These are phyloP conservation scores for Zasmidium citrigriseum DNA, from an alignment of 2,329 filamentous ascomycete species.

Conservation along the genomic window DNA sequence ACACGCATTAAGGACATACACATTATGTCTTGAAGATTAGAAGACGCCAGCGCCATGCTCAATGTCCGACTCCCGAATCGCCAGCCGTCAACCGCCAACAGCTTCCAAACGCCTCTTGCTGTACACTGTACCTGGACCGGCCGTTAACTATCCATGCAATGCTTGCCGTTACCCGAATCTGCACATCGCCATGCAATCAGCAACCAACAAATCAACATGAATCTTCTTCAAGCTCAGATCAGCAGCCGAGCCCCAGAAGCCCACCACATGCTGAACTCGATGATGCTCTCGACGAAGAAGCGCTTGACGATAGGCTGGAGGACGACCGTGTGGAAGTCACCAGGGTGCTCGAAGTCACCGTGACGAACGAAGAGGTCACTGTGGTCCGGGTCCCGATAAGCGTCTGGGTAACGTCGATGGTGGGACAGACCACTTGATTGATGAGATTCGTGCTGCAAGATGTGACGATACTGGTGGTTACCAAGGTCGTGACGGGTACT, in stretches of 20 bases:
- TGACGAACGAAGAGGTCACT: neutral
- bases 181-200: neutral
- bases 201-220: neutral
- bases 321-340: neutral
- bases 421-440: neutral
- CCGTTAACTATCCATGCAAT: neutral
- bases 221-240: no score
- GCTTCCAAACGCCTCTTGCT: neutral
- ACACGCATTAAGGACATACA: neutral
- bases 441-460: conserved; percentile 18
- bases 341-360: neutral
- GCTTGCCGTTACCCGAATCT: neutral
- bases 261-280: neutral
- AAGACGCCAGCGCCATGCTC: conserved; percentile 2
- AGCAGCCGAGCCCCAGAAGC: no score
- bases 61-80: neutral
- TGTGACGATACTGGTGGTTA: conserved; percentile 26
- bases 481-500: conserved; percentile 24
- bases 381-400: conserved; percentile 1
- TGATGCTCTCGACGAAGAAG: neutral
- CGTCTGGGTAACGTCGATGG: neutral
- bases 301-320: neutral
- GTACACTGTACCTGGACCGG: neutral
- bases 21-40: neutral
- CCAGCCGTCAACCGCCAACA: neutral